These are phyloP conservation scores for Lentinula sp. DNA, from an alignment of 768 basidiomycete genomes.

Conservation along the genomic window DNA sequence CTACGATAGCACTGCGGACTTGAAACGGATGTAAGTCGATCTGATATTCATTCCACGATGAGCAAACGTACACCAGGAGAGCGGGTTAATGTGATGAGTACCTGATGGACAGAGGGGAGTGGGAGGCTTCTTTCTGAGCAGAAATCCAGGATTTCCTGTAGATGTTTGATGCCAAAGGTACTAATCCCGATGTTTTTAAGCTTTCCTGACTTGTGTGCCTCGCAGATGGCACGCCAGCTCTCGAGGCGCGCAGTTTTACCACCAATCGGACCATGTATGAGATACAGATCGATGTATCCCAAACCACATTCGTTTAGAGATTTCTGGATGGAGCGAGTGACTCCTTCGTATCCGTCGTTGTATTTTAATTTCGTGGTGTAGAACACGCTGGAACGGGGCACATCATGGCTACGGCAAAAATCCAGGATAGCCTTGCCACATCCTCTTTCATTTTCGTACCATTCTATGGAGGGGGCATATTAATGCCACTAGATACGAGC, in stretches of 20 bases:
- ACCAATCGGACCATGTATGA: conserved; percentile 64
- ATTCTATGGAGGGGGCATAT: conserved; percentile 26
- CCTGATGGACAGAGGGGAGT: conserved; percentile 59
- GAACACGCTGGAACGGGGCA: conserved; percentile 55
- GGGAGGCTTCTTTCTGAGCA: conserved; percentile 29
- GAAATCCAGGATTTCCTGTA: conserved; percentile 39
- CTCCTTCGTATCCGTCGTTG: conserved; percentile 47
- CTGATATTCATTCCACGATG: conserved; percentile 17
- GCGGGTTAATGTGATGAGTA: conserved; percentile 16
- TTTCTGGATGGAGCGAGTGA: conserved; percentile 41
- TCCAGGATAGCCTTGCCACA: conserved; percentile 56
- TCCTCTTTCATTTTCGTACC: conserved; percentile 63
- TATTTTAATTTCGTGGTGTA: conserved; percentile 65
- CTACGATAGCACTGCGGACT: conserved; percentile 56
- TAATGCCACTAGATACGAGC: conserved; percentile 23
- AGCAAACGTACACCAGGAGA: not conserved
- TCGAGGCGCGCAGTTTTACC: conserved; percentile 50
- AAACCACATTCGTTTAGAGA: conserved; percentile 49
- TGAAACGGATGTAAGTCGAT: conserved; percentile 67
- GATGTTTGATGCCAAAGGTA: conserved; percentile 53
- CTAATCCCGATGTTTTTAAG: conserved; percentile 62
- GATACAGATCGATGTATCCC: conserved; percentile 66
- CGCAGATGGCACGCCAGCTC: conserved; percentile 61
- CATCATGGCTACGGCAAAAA: conserved; percentile 39
- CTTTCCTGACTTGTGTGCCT: conserved; percentile 54